phyloP scores from a whole-genome alignment of 768 basidiomycete genomes.

The Kwoniella mangroviensis region DNA sequence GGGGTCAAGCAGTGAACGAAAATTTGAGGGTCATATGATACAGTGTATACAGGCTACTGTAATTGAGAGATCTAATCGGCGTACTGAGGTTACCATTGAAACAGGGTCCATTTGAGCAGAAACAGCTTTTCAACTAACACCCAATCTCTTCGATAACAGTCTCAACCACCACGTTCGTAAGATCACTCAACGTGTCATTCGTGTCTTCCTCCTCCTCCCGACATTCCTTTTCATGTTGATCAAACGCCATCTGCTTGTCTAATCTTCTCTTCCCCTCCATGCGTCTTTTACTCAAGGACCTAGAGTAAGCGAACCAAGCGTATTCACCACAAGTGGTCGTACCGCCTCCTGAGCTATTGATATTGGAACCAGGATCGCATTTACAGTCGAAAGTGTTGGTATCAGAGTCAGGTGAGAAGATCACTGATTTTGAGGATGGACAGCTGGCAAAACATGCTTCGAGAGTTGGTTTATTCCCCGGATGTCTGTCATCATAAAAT shows the following conservation, averaged over 20 bases:
- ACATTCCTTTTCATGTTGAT: background rate
- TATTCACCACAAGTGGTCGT: conserved; percentile 2
- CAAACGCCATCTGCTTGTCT: background rate
- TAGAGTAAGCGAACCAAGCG: conserved; percentile 15
- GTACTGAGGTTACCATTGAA: too few relatives aligned
- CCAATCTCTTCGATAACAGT: too few relatives aligned
- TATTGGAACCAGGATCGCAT: background rate
- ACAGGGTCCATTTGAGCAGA: too few relatives aligned
- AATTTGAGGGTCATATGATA: too few relatives aligned
- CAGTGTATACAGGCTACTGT: too few relatives aligned
- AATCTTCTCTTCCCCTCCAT: conserved; percentile 6
- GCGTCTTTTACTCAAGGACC: background rate
- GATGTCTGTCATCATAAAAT: background rate
- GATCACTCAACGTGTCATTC: too few relatives aligned
- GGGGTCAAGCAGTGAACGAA: too few relatives aligned
- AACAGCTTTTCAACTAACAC: too few relatives aligned
- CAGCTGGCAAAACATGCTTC: conserved; percentile 10
- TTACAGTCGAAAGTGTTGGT: conserved; percentile 14
- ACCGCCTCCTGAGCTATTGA: background rate
- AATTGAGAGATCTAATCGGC: too few relatives aligned
- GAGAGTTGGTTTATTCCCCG: background rate
- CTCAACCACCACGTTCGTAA: background rate
- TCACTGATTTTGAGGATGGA: background rate
- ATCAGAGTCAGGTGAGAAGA: conserved; percentile 2
- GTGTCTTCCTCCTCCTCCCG: background rate